Evolutionary conservation across 768 basidiomycete genomes (phyloP).

Genomic region (Cantharellus cinnabarinus): DNA sequence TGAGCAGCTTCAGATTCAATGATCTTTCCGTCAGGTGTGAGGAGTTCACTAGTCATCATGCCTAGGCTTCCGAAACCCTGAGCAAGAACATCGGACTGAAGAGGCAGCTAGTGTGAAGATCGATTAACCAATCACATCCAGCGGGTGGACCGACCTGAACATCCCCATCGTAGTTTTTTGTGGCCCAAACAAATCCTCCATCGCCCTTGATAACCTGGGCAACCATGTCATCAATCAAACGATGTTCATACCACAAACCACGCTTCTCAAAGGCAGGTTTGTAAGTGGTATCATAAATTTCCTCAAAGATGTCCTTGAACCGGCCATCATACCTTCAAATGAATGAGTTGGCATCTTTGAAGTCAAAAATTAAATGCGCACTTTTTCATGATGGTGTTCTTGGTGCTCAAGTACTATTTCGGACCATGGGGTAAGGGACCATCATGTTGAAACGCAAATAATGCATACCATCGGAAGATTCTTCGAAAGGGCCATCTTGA

Average conservation of each 20-base stretch:
- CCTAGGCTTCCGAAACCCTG: constrained; percentile 94
- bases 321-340: constrained; percentile 60
- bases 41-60: constrained; percentile 94
- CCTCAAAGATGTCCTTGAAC: constrained; percentile 99
- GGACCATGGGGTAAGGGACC: neutral
- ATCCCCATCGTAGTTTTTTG: constrained; percentile 56
- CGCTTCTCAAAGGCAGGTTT: constrained; percentile 44
- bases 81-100: constrained; percentile 78
- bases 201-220: constrained; percentile 93
- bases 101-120: neutral
- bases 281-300: constrained; percentile 73
- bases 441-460: neutral
- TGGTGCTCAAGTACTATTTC: constrained; percentile 80
- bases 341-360: neutral
- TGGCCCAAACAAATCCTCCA: constrained; percentile 70
- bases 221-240: constrained; percentile 95
- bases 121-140: neutral
- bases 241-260: constrained; percentile 85
- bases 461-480: constrained; percentile 20
- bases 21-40: constrained; percentile 83
- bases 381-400: constrained; percentile 92
- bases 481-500: constrained; percentile 75
- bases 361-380: neutral
- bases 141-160: constrained; percentile 32
- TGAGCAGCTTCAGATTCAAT: constrained; percentile 96